These are phyloP conservation scores for Aspergillus novoparasiticus DNA, from an alignment of 2,329 filamentous ascomycete genomes.

Conservation along the genomic window DNA sequence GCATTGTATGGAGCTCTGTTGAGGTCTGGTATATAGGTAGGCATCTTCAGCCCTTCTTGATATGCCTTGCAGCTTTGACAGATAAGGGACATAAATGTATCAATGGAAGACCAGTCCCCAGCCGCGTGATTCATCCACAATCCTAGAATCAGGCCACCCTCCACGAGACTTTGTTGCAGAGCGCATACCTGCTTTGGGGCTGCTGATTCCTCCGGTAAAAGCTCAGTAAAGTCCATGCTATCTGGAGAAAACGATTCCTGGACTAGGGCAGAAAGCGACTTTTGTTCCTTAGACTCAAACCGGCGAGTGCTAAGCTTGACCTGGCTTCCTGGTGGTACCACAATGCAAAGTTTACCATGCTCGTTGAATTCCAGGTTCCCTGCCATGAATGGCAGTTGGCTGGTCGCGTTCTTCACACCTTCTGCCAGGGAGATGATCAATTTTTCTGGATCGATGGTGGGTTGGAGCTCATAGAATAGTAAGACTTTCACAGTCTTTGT, in stretches of 20 bases:
- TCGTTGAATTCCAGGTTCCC: constrained; percentile 19
- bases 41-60: constrained; percentile 16
- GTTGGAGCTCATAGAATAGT: constrained; percentile 23
- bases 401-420: constrained; percentile 22
- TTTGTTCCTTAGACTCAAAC: constrained; percentile 14
- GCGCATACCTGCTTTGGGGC: constrained; percentile 18
- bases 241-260: constrained; percentile 16
- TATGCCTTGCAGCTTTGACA: constrained; percentile 24
- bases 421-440: constrained; percentile 19
- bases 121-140: constrained; percentile 23
- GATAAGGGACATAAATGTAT: constrained; percentile 24
- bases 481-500: constrained; percentile 23
- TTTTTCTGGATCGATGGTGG: constrained; percentile 9
- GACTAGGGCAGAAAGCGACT: constrained; percentile 15
- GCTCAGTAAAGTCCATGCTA: constrained; percentile 11
- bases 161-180: constrained; percentile 26
- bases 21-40: constrained; percentile 22
- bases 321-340: constrained; percentile 8
- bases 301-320: constrained; percentile 12
- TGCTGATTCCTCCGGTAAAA: constrained; percentile 16
- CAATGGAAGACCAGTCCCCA: constrained; percentile 28
- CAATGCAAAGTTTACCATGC: constrained; percentile 18
- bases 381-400: constrained; percentile 23
- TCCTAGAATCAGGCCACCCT: constrained; percentile 24
- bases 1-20: constrained; percentile 23